phyloP scores from a whole-genome alignment of 139 green algal genomes.

The Picochlorum sp. region DNA sequence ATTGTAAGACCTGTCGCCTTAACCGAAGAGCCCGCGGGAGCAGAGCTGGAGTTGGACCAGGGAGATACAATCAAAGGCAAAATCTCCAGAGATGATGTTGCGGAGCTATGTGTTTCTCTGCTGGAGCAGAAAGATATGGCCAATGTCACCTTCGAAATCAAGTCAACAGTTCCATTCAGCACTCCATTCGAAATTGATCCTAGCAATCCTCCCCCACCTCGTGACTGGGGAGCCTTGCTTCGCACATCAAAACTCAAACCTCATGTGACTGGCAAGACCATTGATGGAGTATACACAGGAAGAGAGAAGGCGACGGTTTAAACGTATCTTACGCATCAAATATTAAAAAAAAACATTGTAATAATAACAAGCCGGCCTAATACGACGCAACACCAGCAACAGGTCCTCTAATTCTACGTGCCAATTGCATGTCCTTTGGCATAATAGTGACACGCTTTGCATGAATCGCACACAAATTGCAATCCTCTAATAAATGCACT shows the following conservation, averaged over 20 bases:
- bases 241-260: slow-evolving; percentile 21
- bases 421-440: slow-evolving; percentile 92
- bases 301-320: slow-evolving; percentile 1
- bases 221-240: slow-evolving; percentile 44
- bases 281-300: slow-evolving; percentile 60
- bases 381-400: slow-evolving; percentile 62
- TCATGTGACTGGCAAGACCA: slow-evolving; percentile 62
- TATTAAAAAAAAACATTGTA: slow-evolving; percentile 5
- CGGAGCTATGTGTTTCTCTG: slow-evolving; percentile 66
- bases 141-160: slow-evolving; percentile 83
- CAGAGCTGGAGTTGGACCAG: slow-evolving; percentile 70
- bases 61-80: slow-evolving; percentile 66
- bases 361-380: slow-evolving; percentile 21
- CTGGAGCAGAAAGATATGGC: slow-evolving; percentile 38
- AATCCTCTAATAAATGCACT: slow-evolving; percentile 89
- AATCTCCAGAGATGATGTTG: slow-evolving; percentile 62
- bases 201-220: not conserved
- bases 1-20: slow-evolving; percentile 74
- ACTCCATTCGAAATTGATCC: slow-evolving; percentile 40
- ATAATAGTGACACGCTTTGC: slow-evolving; percentile 91
- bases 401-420: slow-evolving; percentile 74
- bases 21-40: slow-evolving; percentile 65
- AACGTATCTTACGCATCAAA: not conserved
- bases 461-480: slow-evolving; percentile 91
- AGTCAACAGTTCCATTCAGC: slow-evolving; percentile 68